These are phyloP conservation scores for Aspergillus japonicus DNA, from an alignment of 2,329 filamentous ascomycete species.

Conservation along the genomic window DNA sequence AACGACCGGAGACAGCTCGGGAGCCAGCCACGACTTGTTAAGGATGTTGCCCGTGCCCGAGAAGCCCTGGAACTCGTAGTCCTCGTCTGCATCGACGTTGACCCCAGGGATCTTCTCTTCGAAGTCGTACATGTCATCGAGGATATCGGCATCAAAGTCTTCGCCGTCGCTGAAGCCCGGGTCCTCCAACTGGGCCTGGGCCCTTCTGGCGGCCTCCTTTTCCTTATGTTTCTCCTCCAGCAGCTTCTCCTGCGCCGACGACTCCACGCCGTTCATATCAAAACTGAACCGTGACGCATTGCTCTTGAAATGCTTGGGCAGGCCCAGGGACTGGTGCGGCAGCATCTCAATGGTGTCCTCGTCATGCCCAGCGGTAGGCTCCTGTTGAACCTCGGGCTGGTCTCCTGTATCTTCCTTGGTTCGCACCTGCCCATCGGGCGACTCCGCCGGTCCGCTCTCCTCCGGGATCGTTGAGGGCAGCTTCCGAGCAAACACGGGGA, in stretches of 20 bases:
- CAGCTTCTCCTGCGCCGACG: slow-evolving; percentile 59
- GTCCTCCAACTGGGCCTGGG: slow-evolving; percentile 30
- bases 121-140: slow-evolving; percentile 44
- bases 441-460: slow-evolving; percentile 14
- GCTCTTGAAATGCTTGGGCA: slow-evolving; percentile 53
- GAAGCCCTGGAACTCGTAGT: slow-evolving; percentile 35
- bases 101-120: slow-evolving; percentile 51
- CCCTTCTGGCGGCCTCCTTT: slow-evolving; percentile 48
- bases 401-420: slow-evolving; percentile 9
- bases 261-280: slow-evolving; percentile 59
- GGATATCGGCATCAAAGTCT: slow-evolving; percentile 46
- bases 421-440: slow-evolving; percentile 9
- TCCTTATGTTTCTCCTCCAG: slow-evolving; percentile 63
- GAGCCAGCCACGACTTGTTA: slow-evolving; percentile 34
- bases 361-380: slow-evolving; percentile 19
- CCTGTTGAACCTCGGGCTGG: slow-evolving; percentile 6
- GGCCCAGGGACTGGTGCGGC: slow-evolving; percentile 30
- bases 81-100: slow-evolving; percentile 47
- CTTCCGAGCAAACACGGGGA: slow-evolving; percentile 47
- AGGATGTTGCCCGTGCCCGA: slow-evolving; percentile 25
- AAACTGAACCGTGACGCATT: slow-evolving; percentile 66
- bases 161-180: slow-evolving; percentile 42
- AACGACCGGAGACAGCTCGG: slow-evolving; percentile 38
- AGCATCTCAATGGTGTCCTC: slow-evolving; percentile 34
- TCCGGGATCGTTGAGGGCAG: slow-evolving; percentile 39